Evolutionary conservation across 495 filamentous ascomycete species (phyloP).

Genomic region (Aspergillus sclerotioniger): DNA sequence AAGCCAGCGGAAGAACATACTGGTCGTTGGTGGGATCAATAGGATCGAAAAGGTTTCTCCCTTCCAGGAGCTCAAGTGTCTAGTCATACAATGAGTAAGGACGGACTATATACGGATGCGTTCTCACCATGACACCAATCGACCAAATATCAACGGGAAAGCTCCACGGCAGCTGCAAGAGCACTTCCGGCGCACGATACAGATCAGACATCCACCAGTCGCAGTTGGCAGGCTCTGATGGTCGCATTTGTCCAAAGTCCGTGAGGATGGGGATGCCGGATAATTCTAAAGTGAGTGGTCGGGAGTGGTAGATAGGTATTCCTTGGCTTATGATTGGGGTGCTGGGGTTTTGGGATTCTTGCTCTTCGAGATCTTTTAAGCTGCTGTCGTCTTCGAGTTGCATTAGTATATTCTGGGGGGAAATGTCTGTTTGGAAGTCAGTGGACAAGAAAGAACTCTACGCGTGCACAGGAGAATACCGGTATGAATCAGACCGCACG

Average conservation of each 20-base stretch:
- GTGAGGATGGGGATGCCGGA: constrained; percentile 18
- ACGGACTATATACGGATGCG: background rate
- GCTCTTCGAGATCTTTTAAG: constrained; percentile 16
- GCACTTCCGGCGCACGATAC: constrained; percentile 25
- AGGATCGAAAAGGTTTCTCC: constrained; percentile 29
- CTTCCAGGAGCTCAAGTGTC: constrained; percentile 26
- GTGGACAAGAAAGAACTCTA: background rate
- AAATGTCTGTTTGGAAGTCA: constrained; percentile 12
- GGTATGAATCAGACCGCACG: constrained; percentile 15
- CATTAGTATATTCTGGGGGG: constrained; percentile 17
- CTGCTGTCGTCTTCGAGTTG: constrained; percentile 11
- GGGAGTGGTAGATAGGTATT: constrained; percentile 15
- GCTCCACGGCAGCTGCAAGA: constrained; percentile 21
- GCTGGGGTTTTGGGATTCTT: constrained; percentile 14
- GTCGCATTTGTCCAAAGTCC: constrained; percentile 23
- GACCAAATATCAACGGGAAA: constrained; percentile 25
- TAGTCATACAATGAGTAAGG: constrained; percentile 4
- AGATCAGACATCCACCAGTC: constrained; percentile 26
- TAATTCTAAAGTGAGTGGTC: constrained; percentile 10
- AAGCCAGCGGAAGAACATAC: constrained; percentile 25
- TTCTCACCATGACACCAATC: constrained; percentile 21
- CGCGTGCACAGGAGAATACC: constrained; percentile 1
- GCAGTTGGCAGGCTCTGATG: constrained; percentile 9
- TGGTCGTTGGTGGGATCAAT: constrained; percentile 21
- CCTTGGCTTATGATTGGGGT: constrained; percentile 8